These are phyloP conservation scores for Tephrocybe rancida DNA, from an alignment of 768 basidiomycete species.

Conservation along the genomic window DNA sequence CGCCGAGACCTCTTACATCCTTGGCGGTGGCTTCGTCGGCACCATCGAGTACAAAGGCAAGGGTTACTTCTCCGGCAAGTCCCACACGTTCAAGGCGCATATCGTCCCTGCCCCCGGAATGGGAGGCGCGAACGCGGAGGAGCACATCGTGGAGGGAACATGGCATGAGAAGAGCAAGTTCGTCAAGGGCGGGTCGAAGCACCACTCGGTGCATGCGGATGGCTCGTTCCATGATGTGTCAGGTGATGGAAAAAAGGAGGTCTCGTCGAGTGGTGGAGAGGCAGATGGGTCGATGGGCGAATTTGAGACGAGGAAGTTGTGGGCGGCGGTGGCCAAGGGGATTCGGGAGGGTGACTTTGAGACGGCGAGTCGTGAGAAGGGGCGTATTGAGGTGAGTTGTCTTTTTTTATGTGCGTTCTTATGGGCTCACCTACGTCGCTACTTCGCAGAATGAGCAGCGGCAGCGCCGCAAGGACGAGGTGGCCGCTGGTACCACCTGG, in stretches of 20 bases:
- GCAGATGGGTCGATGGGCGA: slow-evolving; percentile 64
- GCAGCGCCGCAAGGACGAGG: slow-evolving; percentile 84
- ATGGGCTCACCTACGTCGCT: neutral
- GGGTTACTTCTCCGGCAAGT: slow-evolving; percentile 93
- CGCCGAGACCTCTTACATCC: slow-evolving; percentile 77
- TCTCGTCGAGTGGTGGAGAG: slow-evolving; percentile 60
- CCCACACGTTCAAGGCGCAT: slow-evolving; percentile 89
- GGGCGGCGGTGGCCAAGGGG: slow-evolving; percentile 86
- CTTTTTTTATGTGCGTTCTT: neutral
- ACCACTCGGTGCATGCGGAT: slow-evolving; percentile 20
- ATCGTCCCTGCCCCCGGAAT: slow-evolving; percentile 41
- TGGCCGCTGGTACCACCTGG: slow-evolving; percentile 73
- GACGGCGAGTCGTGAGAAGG: slow-evolving; percentile 85
- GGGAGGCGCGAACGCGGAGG: slow-evolving; percentile 20
- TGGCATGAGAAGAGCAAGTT: slow-evolving; percentile 77
- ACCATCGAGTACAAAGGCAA: slow-evolving; percentile 94
- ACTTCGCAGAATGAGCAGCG: slow-evolving; percentile 82
- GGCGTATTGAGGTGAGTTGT: slow-evolving; percentile 77
- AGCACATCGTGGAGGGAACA: slow-evolving; percentile 72
- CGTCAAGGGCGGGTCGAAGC: slow-evolving; percentile 28
- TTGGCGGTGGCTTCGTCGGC: slow-evolving; percentile 41
- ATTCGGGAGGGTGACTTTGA: slow-evolving; percentile 94
- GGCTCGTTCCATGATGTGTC: slow-evolving; percentile 77
- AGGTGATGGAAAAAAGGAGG: slow-evolving; percentile 68
- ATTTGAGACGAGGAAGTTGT: slow-evolving; percentile 86